A percentile compares a stretch with the other conserved stretches of the same genome.
Conservation (phyloP, 129 eudicot genomes). For the Saposhnikovia divaricata region DNA sequence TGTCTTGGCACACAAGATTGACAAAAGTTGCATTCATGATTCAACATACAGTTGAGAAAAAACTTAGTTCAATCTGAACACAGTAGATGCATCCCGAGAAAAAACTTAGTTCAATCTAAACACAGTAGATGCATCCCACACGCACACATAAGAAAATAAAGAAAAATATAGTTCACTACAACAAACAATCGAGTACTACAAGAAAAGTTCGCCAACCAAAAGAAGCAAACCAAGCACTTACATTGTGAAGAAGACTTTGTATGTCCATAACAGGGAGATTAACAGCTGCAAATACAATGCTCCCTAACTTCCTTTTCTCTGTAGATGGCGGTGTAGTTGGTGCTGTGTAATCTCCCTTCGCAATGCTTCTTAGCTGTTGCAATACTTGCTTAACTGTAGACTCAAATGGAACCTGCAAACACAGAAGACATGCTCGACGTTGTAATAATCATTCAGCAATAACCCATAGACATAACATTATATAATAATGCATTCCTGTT, state of each 20-base stretch:
- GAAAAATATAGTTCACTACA: not conserved
- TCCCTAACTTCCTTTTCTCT: conserved; percentile 58
- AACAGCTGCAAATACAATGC: conserved; percentile 77
- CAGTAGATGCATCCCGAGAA: not conserved
- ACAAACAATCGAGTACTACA: not conserved
- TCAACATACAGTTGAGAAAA: not conserved
- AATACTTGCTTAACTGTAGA: conserved; percentile 47
- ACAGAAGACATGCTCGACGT: not conserved
- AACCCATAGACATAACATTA: not conserved
- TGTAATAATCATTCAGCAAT: not conserved
- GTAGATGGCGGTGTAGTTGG: conserved; percentile 52
- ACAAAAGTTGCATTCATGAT: no score
- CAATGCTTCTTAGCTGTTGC: conserved; percentile 55
- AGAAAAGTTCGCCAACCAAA: not conserved
- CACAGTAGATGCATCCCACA: not conserved
- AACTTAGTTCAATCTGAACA: not conserved
- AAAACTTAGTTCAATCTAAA: not conserved
- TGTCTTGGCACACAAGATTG: not conserved
- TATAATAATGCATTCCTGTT: not conserved
- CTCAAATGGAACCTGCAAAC: conserved; percentile 78
- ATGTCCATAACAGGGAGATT: conserved; percentile 54
- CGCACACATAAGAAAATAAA: not conserved
- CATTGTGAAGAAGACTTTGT: conserved; percentile 44
- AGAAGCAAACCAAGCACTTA: conserved; percentile 25
- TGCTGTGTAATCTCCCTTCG: conserved; percentile 65